These are phyloP conservation scores for Globisporangium cederbergense DNA, from an alignment of 352 stramenopile species.

Conservation along the genomic window DNA sequence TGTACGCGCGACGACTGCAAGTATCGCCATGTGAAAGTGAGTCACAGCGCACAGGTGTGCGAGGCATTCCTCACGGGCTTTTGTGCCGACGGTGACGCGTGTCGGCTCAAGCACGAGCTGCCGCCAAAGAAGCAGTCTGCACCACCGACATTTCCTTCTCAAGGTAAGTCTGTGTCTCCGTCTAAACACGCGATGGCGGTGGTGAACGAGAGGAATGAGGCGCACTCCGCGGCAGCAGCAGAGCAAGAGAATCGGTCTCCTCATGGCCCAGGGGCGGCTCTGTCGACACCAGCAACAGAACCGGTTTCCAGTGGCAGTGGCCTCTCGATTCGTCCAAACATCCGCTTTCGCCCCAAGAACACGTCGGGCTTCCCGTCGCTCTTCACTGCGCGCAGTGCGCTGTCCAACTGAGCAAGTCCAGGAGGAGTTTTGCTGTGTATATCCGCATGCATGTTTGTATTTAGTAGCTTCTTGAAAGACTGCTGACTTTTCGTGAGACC, in stretches of 20 bases:
- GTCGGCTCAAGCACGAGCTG: slow-evolving; percentile 61
- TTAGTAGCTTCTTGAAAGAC: background rate
- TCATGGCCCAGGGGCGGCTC: background rate
- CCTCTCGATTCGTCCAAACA: slow-evolving; percentile 63
- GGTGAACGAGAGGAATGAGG: background rate
- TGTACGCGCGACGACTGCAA: slow-evolving; percentile 75
- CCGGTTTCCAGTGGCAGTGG: slow-evolving; percentile 9
- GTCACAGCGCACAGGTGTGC: slow-evolving; percentile 52
- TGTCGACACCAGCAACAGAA: slow-evolving; percentile 7
- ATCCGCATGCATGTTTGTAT: background rate
- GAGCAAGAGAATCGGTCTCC: slow-evolving; percentile 17
- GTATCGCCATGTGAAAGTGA: slow-evolving; percentile 84
- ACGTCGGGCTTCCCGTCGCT: slow-evolving; percentile 42
- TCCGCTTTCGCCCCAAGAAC: slow-evolving; percentile 62
- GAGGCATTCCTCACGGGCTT: slow-evolving; percentile 65
- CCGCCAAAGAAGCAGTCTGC: slow-evolving; percentile 25
- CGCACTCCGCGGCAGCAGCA: background rate
- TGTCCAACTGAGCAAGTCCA: background rate
- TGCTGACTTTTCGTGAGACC: background rate
- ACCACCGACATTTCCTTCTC: slow-evolving; percentile 4
- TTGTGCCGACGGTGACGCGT: slow-evolving; percentile 50
- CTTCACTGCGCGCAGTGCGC: slow-evolving; percentile 19
- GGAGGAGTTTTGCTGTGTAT: slow-evolving; percentile 2
- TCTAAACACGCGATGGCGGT: background rate
- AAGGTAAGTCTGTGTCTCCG: slow-evolving; percentile 36